A percentile compares a stretch with the other conserved stretches of the same genome.
phyloP scores from a whole-genome alignment of 495 filamentous ascomycete genomes.

The Staphylotrichum longicolle region DNA sequence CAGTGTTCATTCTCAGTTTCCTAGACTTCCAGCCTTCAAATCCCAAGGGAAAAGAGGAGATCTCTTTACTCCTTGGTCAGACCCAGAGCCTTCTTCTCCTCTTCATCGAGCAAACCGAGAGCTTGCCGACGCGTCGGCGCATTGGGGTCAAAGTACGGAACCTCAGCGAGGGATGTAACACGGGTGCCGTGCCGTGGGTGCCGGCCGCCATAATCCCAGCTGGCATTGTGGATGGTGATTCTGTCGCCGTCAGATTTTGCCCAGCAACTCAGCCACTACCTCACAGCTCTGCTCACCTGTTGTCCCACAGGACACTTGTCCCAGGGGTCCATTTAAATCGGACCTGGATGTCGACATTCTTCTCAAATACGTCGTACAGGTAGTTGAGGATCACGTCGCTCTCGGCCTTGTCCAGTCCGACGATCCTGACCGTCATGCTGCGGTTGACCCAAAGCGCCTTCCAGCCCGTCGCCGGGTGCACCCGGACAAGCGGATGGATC shows the following conservation, averaged over 20 bases:
- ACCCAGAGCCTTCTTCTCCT: not conserved
- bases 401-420: constrained; percentile 63
- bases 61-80: not conserved
- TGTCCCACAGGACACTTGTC: constrained; percentile 64
- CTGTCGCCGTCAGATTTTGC: constrained; percentile 31
- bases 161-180: constrained; percentile 66
- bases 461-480: constrained; percentile 70
- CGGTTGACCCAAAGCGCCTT: constrained; percentile 70
- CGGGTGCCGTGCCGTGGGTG: constrained; percentile 61
- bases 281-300: constrained; percentile 43
- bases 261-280: not conserved
- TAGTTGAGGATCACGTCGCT: constrained; percentile 67
- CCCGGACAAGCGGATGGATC: constrained; percentile 65
- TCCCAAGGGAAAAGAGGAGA: too few species aligned
- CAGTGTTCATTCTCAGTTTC: too few species aligned
- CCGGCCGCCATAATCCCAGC: constrained; percentile 64
- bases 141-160: constrained; percentile 57
- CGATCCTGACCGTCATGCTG: constrained; percentile 61
- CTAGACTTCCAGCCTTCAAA: too few species aligned
- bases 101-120: constrained; percentile 43
- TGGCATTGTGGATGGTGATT: constrained; percentile 66
- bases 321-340: constrained; percentile 63
- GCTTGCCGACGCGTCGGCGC: constrained; percentile 60
- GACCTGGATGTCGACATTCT: constrained; percentile 65
- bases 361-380: constrained; percentile 63